A percentile compares a stretch with the other conserved stretches of the same genome.
phyloP scores from a whole-genome alignment of 2,329 filamentous ascomycete genomes.

The Hypoxylon sp. region DNA sequence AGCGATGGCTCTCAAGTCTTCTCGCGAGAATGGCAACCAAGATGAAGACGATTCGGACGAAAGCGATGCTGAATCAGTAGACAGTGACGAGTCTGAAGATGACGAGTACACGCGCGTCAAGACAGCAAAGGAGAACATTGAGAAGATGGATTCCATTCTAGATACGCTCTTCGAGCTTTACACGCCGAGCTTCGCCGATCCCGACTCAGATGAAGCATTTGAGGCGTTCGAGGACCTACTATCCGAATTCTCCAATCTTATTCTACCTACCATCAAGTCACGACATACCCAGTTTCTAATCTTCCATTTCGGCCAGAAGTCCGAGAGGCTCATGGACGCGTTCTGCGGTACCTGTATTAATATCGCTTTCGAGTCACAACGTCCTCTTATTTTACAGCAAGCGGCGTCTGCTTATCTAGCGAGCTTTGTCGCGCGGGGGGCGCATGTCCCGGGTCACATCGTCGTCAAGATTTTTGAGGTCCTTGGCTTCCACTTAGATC shows the following conservation, averaged over 20 bases:
- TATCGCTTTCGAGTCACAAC: conserved; percentile 78
- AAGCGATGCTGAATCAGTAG: conserved; percentile 79
- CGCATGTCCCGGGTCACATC: conserved; percentile 80
- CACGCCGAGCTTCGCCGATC: conserved; percentile 77
- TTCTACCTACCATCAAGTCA: conserved; percentile 91
- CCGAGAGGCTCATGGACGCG: conserved; percentile 81
- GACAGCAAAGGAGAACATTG: conserved; percentile 83
- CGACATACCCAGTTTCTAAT: conserved; percentile 95
- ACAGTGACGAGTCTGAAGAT: conserved; percentile 77
- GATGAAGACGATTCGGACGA: conserved; percentile 67
- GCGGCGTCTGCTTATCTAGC: conserved; percentile 92
- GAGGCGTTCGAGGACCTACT: conserved; percentile 84
- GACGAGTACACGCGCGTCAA: conserved; percentile 77
- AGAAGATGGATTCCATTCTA: conserved; percentile 92
- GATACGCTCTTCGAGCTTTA: conserved; percentile 91
- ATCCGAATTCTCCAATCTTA: conserved; percentile 87
- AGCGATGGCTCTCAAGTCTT: conserved; percentile 66
- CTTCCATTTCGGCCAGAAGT: conserved; percentile 93
- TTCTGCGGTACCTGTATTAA: conserved; percentile 85
- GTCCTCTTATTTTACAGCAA: conserved; percentile 81
- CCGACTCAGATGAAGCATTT: conserved; percentile 77
- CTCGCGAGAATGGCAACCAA: conserved; percentile 65
- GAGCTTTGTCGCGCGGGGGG: conserved; percentile 92
- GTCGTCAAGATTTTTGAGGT: conserved; percentile 88
- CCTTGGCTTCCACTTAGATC: conserved; percentile 82